Base-by-base conservation (phyloP, 2,329 filamentous ascomycete species). In the Nannizzia gypsea region DNA sequence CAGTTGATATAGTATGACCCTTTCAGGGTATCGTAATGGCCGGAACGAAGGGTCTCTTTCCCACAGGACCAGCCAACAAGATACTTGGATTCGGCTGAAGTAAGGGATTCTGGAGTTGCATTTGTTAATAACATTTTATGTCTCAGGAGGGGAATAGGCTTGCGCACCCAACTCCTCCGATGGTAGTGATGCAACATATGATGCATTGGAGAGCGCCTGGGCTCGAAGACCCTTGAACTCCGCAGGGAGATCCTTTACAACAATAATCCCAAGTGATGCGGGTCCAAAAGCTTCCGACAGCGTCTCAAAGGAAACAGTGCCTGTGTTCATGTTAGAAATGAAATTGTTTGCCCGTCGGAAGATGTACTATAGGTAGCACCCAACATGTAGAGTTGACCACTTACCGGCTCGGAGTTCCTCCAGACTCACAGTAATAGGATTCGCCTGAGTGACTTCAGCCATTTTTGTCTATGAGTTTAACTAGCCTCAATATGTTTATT, bases 201-300 rank as follows among this genome's bases (percentile, higher is more conserved):
- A 95, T 3, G 90, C 85, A 70, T 93, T 93, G 0, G 89, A 93
- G 5, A 99, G 80, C 1, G 95, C 81, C 62, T 82, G 81, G 61
- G 82, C 82, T 62, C 93, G 83, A 48, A 96, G 76, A n/a, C 80
- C 74, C 13, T 81, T 73, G 67, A 95, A 99, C 58, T 83, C 78
- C 4, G 79, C 63, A 0, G 90, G 89, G 0, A 97, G 82, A 70
- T 90, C 89, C 70, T 88, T 90, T 55, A 99, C 91, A n/a, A 97
- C 78, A 59, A 99, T 86, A 58, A 99, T 96, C 0, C 93, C 93
- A 11, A 97, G 78, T 1, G 90, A 96, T 26, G 88, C 84, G 1
- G 91, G 90, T 0, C 93, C 93, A 70, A 99, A 97, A 0, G 93
- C 93, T 66, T 87, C 70, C 34, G 75, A 73, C 11, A 79, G 70